These are phyloP conservation scores for Gracilariopsis chorda DNA, from an alignment of 23 red algal species.

Conservation along the genomic window DNA sequence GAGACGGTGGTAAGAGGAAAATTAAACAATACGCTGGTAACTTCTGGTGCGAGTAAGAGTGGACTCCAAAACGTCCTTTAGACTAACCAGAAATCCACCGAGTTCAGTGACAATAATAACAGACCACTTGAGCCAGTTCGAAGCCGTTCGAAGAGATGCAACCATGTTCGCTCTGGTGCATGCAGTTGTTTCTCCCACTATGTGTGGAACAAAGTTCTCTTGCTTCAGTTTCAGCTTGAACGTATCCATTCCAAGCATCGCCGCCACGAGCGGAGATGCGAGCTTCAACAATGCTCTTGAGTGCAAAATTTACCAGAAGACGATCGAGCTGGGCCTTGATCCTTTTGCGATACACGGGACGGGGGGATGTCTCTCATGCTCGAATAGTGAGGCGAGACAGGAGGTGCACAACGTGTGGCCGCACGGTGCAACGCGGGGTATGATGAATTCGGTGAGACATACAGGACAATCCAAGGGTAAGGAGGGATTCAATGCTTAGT, in stretches of 20 bases:
- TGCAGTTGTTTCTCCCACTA: background rate
- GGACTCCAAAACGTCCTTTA: conserved; percentile 21
- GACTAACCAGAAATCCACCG: conserved; percentile 21
- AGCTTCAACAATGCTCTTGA: conserved; percentile 1
- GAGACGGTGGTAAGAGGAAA: too few relatives aligned
- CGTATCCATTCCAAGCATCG: background rate
- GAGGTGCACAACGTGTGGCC: conserved; percentile 21
- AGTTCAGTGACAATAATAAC: conserved; percentile 28
- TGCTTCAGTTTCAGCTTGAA: background rate
- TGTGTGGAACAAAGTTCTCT: background rate
- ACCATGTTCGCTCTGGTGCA: background rate
- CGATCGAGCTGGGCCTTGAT: background rate
- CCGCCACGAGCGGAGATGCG: background rate
- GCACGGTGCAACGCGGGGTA: conserved; percentile 3
- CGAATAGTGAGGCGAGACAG: background rate
- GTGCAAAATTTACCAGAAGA: conserved; percentile 9
- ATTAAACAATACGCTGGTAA: conserved; percentile 16
- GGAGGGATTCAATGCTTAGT: too few relatives aligned
- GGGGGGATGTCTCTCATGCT: background rate
- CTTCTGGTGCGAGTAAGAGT: background rate
- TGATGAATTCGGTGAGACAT: background rate
- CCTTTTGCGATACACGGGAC: conserved; percentile 27
- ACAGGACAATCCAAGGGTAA: too few relatives aligned
- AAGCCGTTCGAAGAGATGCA: background rate
- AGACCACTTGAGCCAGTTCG: conserved; percentile 29